Evolutionary conservation across 2,329 filamentous ascomycete genomes (phyloP).

Genomic region (Allantophomopsis lycopodina): DNA sequence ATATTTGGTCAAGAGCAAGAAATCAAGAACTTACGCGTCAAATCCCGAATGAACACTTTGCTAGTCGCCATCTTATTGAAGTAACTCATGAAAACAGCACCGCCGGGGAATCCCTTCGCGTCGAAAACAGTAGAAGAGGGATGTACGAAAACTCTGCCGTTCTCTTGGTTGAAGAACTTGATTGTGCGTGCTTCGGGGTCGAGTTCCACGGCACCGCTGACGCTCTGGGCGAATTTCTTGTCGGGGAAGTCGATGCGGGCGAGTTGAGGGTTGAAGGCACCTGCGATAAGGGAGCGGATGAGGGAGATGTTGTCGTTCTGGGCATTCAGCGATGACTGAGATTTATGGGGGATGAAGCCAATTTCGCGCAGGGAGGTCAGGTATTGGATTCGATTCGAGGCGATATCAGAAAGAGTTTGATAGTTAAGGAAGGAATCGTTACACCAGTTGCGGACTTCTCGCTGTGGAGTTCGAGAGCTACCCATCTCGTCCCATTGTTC

Average conservation of each 20-base stretch:
- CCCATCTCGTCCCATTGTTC: conserved; percentile 66
- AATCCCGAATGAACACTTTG: conserved; percentile 82
- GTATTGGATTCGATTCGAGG: conserved; percentile 76
- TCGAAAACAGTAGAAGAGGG: conserved; percentile 79
- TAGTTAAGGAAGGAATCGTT: conserved; percentile 73
- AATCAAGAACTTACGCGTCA: conserved; percentile 55
- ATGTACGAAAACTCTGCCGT: conserved; percentile 83
- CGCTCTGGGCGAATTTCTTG: conserved; percentile 82
- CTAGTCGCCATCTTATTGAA: conserved; percentile 85
- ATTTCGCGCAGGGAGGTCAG: conserved; percentile 75
- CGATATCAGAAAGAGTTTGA: conserved; percentile 77
- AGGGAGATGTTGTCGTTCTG: conserved; percentile 26
- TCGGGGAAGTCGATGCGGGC: conserved; percentile 87
- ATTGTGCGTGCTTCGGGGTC: conserved; percentile 88
- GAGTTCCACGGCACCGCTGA: conserved; percentile 80
- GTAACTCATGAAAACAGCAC: conserved; percentile 71
- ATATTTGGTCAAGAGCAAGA: not conserved
- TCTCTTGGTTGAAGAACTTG: conserved; percentile 81
- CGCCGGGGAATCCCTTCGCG: conserved; percentile 61
- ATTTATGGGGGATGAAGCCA: conserved; percentile 48
- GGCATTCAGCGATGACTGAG: conserved; percentile 25
- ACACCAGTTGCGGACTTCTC: conserved; percentile 64
- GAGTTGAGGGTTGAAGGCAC: conserved; percentile 59
- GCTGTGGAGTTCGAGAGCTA: conserved; percentile 40
- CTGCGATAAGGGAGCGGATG: conserved; percentile 25